A percentile compares a stretch with the other conserved stretches of the same genome.
Evolutionary conservation across 1,284 basidiomycete genomes (phyloP).

Genomic region (Ganoderma sinense): DNA sequence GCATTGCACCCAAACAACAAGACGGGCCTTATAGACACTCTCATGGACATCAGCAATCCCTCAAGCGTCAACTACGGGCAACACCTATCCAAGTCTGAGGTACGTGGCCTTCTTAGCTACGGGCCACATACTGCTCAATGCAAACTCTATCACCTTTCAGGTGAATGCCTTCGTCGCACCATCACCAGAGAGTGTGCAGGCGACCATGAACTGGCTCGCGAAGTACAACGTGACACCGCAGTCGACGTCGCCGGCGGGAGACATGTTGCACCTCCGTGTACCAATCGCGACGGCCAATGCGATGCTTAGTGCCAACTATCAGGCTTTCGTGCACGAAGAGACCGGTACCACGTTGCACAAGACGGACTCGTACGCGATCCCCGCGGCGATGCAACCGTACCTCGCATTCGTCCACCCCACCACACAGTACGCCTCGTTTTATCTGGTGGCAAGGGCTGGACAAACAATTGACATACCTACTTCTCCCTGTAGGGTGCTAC

Average conservation of each 20-base stretch:
- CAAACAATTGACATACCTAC: neutral
- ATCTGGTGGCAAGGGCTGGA: neutral
- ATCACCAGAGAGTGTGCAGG: slow-evolving; percentile 38
- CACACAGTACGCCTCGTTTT: slow-evolving; percentile 28
- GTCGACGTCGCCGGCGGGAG: slow-evolving; percentile 37
- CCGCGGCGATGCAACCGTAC: slow-evolving; percentile 40
- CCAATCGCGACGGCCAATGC: slow-evolving; percentile 42
- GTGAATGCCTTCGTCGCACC: slow-evolving; percentile 47
- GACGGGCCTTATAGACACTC: slow-evolving; percentile 42
- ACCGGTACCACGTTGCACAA: slow-evolving; percentile 39
- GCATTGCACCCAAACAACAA: slow-evolving; percentile 41
- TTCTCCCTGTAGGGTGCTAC: neutral
- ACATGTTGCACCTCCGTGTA: slow-evolving; percentile 24
- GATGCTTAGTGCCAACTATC: slow-evolving; percentile 45
- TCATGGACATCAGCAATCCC: slow-evolving; percentile 43
- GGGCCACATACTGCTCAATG: too few relatives aligned
- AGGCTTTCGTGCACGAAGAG: slow-evolving; percentile 42
- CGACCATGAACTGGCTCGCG: slow-evolving; percentile 46
- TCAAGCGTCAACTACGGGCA: slow-evolving; percentile 38
- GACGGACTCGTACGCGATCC: slow-evolving; percentile 49
- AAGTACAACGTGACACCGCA: slow-evolving; percentile 42
- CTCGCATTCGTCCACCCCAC: slow-evolving; percentile 49
- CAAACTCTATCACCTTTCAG: slow-evolving; percentile 23
- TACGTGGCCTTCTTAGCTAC: slow-evolving; percentile 16
- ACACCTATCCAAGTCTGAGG: slow-evolving; percentile 41